A percentile compares a stretch with the other conserved stretches of the same genome.
Evolutionary conservation across 1,284 basidiomycete genomes (phyloP).

Genomic region (Rhodofomes roseus): DNA sequence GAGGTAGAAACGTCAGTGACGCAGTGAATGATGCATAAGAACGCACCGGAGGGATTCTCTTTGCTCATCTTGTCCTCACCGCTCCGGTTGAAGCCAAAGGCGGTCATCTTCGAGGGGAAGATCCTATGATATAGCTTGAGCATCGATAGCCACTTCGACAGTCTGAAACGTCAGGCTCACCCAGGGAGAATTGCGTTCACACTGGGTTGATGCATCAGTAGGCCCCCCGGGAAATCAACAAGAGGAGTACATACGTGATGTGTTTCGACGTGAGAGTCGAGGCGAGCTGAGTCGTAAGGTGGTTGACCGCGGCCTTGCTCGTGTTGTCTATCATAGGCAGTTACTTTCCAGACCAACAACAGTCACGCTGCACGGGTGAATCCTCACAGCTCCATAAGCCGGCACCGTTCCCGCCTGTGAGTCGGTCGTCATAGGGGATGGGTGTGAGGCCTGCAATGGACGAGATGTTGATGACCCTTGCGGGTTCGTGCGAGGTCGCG

Average conservation of each 20-base stretch:
- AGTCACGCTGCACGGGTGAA: too few relatives aligned
- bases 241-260: constrained; percentile 52
- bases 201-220: constrained; percentile 29
- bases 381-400: constrained; percentile 87
- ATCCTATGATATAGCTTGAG: constrained; percentile 39
- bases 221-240: neutral
- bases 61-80: constrained; percentile 51
- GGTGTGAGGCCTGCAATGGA: constrained; percentile 67
- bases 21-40: neutral
- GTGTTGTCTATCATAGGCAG: constrained; percentile 51
- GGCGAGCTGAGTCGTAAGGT: constrained; percentile 75
- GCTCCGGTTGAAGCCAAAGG: constrained; percentile 61
- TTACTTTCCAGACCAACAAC: too few relatives aligned
- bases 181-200: constrained; percentile 88
- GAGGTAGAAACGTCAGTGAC: neutral
- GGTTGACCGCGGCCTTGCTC: constrained; percentile 83
- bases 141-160: neutral
- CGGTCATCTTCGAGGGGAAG: constrained; percentile 88
- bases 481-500: constrained; percentile 64
- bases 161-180: constrained; percentile 29
- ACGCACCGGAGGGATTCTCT: constrained; percentile 60
- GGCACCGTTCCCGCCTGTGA: constrained; percentile 49
- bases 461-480: constrained; percentile 79
- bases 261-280: constrained; percentile 58
- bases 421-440: constrained; percentile 39